Evolutionary conservation across 148 eudicot species (phyloP), one percentile per base, ranked within the genome.

Genomic region (Cornus florida): DNA sequence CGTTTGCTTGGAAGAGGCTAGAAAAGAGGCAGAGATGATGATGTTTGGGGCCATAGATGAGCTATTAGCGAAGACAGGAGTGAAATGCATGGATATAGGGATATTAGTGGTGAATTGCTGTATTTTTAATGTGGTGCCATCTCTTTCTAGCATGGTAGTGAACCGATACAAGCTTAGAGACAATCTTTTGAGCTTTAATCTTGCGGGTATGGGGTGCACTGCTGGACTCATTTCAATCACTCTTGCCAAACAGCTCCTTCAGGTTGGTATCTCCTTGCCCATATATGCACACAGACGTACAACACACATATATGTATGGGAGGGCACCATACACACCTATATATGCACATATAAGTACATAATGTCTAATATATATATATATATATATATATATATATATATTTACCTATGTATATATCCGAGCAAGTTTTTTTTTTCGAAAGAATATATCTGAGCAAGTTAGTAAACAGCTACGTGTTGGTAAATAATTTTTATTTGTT

Each of bases 131-230:
- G 60, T 13, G 5, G 72, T 39, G 22, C 85, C 85, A 14, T 85
- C 80, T 13, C 23, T 82, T 7, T 71, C 85, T 6, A 69, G 80
- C 78, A 69, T 76, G 74, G 53, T 85, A 32, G 82, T 80, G 46
- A 80, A 83, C 31, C 71, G 65, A 7, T 83, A 76, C 33, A 77
- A 76, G 60, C 74, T 76, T 24, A 75, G 73, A 31, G 83, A 79
- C 6, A 53, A 69, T 38, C 32, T 83, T n/a, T 10, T 13, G 9
- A 76, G 80, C 80, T 83, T 79, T 68, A 79, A 79, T 59, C 60
- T 83, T 10, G 31, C 24, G 56, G 86, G 86, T 23, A 83, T 83
- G 86, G 86, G 86, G 5, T 83, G 86, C 78, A 56, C 79, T 28
- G 79, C 81, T 22, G 86, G 88, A 12, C 28, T 80, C 16, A 17